Evolutionary conservation across 2,329 filamentous ascomycete species (phyloP).

Genomic region (Sporothrix dimorphospora): DNA sequence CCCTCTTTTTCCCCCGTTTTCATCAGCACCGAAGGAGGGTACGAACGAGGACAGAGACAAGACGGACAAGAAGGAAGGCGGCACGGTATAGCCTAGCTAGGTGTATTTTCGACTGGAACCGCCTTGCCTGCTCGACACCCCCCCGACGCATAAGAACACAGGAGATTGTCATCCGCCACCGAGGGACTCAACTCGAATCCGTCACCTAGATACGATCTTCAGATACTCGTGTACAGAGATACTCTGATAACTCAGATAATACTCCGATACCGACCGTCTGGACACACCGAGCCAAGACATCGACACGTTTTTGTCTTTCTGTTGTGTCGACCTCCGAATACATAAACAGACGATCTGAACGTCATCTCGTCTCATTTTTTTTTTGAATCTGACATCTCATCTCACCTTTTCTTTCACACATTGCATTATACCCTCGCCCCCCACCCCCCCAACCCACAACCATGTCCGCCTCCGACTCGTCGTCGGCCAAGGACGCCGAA

Average conservation of each 20-base stretch:
- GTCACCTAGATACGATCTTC: not conserved
- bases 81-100: not conserved
- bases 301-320: slow-evolving; percentile 8
- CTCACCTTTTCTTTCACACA: not conserved
- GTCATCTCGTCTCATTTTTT: not conserved
- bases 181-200: not conserved
- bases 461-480: slow-evolving; percentile 24
- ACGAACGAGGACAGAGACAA: not conserved
- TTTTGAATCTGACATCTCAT: no score
- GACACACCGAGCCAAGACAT: slow-evolving; percentile 8
- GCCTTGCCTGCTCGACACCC: not conserved
- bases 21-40: slow-evolving; percentile 22
- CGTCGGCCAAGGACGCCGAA: slow-evolving; percentile 23
- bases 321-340: not conserved
- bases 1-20: not conserved
- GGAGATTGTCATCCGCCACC: slow-evolving; percentile 15
- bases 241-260: not conserved
- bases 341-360: slow-evolving; percentile 1
- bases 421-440: not conserved
- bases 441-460: not conserved
- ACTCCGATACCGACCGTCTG: slow-evolving; percentile 7
- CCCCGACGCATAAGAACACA: slow-evolving; percentile 5
- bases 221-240: not conserved
- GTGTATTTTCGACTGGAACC: not conserved
- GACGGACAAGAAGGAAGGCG: not conserved